These are phyloP conservation scores for Lentinus tigrinus DNA, from an alignment of 768 basidiomycete genomes.

Conservation along the genomic window DNA sequence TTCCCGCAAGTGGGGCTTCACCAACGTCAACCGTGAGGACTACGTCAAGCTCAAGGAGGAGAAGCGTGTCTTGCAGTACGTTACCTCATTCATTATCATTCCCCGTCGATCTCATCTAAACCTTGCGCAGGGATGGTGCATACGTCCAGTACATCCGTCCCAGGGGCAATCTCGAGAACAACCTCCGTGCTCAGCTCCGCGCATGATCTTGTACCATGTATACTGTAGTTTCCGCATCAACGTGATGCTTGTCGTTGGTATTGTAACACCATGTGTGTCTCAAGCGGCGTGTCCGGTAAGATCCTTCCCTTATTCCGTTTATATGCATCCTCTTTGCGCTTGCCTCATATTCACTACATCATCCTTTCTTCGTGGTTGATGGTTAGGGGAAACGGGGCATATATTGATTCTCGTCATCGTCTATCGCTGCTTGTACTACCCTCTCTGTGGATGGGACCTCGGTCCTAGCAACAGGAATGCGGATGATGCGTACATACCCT, in stretches of 20 bases:
- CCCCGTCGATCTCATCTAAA: slow-evolving; percentile 13
- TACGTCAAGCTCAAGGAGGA: slow-evolving; percentile 88
- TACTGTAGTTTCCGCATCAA: slow-evolving; percentile 5
- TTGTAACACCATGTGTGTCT: slow-evolving; percentile 15
- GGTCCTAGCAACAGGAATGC: background rate
- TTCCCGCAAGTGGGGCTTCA: slow-evolving; percentile 99
- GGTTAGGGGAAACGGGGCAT: slow-evolving; percentile 86
- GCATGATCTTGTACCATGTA: slow-evolving; percentile 47
- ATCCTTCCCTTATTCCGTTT: background rate
- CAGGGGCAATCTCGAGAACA: slow-evolving; percentile 81
- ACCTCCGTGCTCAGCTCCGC: slow-evolving; percentile 80
- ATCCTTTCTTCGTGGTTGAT: slow-evolving; percentile 51
- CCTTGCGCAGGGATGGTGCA: slow-evolving; percentile 73
- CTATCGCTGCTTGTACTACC: background rate
- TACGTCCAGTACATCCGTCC: slow-evolving; percentile 93
- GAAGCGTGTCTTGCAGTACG: slow-evolving; percentile 85
- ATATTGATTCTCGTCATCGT: slow-evolving; percentile 41
- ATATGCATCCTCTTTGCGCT: background rate
- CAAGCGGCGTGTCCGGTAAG: slow-evolving; percentile 1
- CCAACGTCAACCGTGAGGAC: slow-evolving; percentile 86
- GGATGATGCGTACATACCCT: slow-evolving; percentile 5
- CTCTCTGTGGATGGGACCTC: background rate
- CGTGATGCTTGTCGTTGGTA: slow-evolving; percentile 20
- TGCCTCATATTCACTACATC: slow-evolving; percentile 78
- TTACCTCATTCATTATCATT: slow-evolving; percentile 22